Evolutionary conservation across 139 green algal species (phyloP).

Genomic region (Pseudopediastrum boryanum): DNA sequence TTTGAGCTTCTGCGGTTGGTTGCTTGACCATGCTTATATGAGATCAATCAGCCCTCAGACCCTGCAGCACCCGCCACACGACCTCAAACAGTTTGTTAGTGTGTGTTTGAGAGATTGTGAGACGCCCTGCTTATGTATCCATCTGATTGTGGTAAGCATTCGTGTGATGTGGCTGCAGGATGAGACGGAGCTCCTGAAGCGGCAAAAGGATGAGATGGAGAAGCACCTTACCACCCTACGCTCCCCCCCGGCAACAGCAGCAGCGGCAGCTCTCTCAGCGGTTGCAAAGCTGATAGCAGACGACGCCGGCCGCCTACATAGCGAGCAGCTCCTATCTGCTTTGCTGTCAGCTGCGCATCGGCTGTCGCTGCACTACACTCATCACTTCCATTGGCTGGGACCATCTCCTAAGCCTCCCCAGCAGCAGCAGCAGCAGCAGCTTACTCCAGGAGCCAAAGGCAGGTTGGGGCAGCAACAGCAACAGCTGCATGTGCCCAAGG

Average conservation of each 20-base stretch:
- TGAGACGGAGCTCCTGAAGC: too few relatives aligned
- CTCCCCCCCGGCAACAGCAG: slow-evolving; percentile 6
- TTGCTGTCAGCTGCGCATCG: slow-evolving; percentile 8
- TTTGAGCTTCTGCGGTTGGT: too few relatives aligned
- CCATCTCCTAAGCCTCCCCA: not conserved
- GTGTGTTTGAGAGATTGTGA: too few relatives aligned
- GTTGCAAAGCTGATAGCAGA: not conserved
- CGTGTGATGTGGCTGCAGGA: too few relatives aligned
- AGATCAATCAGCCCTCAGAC: too few relatives aligned
- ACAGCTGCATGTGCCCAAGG: not conserved
- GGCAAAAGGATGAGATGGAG: not conserved
- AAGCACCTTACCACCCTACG: not conserved
- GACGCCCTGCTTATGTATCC: too few relatives aligned
- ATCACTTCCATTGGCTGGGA: too few relatives aligned
- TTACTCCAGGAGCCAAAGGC: slow-evolving; percentile 18
- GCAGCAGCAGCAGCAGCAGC: not conserved
- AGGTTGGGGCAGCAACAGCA: slow-evolving; percentile 18
- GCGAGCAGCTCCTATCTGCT: slow-evolving; percentile 1
- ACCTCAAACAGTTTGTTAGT: too few relatives aligned
- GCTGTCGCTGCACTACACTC: slow-evolving; percentile 18
- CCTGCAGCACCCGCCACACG: too few relatives aligned
- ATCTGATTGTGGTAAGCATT: too few relatives aligned
- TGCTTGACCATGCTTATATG: too few relatives aligned
- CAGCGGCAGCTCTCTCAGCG: not conserved
- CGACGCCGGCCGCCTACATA: not conserved